These are phyloP conservation scores for Exsudoporus frostii DNA, from an alignment of 768 basidiomycete species.

Conservation along the genomic window DNA sequence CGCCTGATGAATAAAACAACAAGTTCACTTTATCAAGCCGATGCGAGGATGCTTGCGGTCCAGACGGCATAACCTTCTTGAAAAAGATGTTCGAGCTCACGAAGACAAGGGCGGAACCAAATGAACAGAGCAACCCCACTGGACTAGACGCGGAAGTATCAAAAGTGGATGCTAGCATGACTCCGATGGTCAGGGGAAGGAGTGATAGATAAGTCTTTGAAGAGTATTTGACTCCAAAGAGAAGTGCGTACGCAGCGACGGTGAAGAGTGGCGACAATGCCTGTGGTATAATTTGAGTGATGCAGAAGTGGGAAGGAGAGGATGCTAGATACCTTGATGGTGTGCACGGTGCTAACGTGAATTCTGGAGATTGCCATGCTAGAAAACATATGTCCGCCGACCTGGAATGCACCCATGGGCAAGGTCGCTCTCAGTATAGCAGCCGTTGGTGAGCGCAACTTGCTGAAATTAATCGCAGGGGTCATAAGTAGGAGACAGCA, in stretches of 20 bases:
- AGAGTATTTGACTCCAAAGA: constrained; percentile 94
- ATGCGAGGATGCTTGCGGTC: constrained; percentile 50
- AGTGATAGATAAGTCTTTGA: constrained; percentile 88
- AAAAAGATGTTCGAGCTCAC: constrained; percentile 99
- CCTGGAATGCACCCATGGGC: constrained; percentile 97
- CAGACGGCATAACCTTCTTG: constrained; percentile 92
- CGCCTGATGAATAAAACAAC: constrained; percentile 87
- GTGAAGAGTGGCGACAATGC: constrained; percentile 97
- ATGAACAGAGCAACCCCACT: constrained; percentile 88
- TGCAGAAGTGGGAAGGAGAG: not conserved
- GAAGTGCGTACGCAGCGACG: constrained; percentile 88
- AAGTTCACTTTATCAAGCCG: constrained; percentile 98
- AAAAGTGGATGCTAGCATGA: constrained; percentile 96
- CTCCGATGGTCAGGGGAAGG: constrained; percentile 91
- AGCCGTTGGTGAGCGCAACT: constrained; percentile 65
- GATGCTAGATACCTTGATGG: constrained; percentile 77
- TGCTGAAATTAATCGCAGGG: constrained; percentile 63
- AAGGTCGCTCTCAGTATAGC: constrained; percentile 76
- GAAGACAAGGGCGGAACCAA: constrained; percentile 95
- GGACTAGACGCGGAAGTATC: constrained; percentile 86
- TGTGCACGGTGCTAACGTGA: constrained; percentile 96
- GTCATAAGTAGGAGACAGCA: constrained; percentile 87
- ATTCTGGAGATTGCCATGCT: constrained; percentile 96
- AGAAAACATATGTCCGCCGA: constrained; percentile 96
- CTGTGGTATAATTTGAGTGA: constrained; percentile 39